phyloP scores from a whole-genome alignment of 1,284 basidiomycete species.

The Trametes polyzona region DNA sequence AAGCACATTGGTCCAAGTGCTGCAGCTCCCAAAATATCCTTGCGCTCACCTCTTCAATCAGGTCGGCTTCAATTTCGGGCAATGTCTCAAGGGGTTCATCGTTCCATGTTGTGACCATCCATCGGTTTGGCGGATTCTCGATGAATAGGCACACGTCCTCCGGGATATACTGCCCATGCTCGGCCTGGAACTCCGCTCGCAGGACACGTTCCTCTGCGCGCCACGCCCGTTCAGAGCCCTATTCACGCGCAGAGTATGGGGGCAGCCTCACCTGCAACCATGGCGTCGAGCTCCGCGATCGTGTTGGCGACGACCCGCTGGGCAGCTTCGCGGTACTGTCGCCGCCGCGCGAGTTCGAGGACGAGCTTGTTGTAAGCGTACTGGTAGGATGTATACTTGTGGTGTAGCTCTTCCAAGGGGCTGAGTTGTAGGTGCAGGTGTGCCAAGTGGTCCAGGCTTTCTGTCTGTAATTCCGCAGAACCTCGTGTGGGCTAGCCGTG shows the following conservation, averaged over 20 bases:
- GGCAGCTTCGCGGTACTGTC: slow-evolving; percentile 63
- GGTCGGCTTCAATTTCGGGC: slow-evolving; percentile 60
- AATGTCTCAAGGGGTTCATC: slow-evolving; percentile 58
- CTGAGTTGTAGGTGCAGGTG: slow-evolving; percentile 62
- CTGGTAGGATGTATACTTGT: slow-evolving; percentile 67
- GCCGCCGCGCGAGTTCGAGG: slow-evolving; percentile 70
- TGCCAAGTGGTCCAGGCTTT: slow-evolving; percentile 56
- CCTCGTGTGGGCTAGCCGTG: not conserved
- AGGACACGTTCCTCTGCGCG: slow-evolving; percentile 66
- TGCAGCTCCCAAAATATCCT: not conserved
- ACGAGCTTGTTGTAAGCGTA: slow-evolving; percentile 73
- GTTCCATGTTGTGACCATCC: slow-evolving; percentile 61
- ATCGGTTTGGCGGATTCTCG: slow-evolving; percentile 70
- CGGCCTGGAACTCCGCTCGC: slow-evolving; percentile 69
- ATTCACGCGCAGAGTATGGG: not conserved
- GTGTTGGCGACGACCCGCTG: slow-evolving; percentile 69
- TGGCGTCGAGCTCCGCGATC: slow-evolving; percentile 59
- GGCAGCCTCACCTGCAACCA: slow-evolving; percentile 68
- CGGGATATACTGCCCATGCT: slow-evolving; percentile 72
- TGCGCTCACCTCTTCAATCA: slow-evolving; percentile 52
- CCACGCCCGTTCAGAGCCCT: too few species aligned
- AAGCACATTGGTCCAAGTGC: not conserved
- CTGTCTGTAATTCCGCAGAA: slow-evolving; percentile 41
- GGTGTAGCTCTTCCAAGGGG: slow-evolving; percentile 63
- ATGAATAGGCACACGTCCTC: slow-evolving; percentile 77